Evolutionary conservation across 805 yeast species (phyloP), one percentile per base, ranked within the genome.

Genomic region (Cyberlindnera suaveolens): DNA sequence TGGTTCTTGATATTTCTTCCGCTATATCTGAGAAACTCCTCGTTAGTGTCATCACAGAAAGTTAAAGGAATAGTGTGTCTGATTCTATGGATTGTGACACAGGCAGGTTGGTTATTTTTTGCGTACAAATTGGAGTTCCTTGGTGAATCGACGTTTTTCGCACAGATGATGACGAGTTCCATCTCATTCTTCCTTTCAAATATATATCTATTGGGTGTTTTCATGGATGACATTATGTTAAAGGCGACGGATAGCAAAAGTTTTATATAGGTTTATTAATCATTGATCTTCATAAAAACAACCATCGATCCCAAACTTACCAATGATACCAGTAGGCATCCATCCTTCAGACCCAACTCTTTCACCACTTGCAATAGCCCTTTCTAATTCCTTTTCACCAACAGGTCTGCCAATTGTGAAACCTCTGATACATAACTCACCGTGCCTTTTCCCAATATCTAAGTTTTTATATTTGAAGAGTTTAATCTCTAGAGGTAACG

Each of bases 1-100:
- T 93, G 99, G 99, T 93, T 84, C 57, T 65, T 93, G 53, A 85
- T 89, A 13, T 78, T 90, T 50, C 62, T 91, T 35, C 98, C 99
- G 2, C 77, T 85, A 42, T 82, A 68, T 54, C 59, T 88, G 7
- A 68, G 81, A 2, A 58, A 65, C 8, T 69, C 87, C 0, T 60
- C 54, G 2, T 50, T 73, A 1, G 45, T 65, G 1, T 47, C 60
- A 0, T 47, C 42, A 0, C 42, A 54, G 4, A 59, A 60, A 38
- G 38, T 37, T 8, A 65, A 62, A 39, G 85, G 85, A 1, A 2
- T 70, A 0, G 13, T 62, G 0, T 66, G 75, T 33, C 47, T 78
- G 1, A 44, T 59, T 0, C 56, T 78, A 5, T 93, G 99, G 99
- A 61, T 82, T 0, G 42, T 63, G 0, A 65, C 86, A 0, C 96